Conservation (phyloP, 2,329 filamentous ascomycete genomes). For the Fusarium oxysporum region DNA sequence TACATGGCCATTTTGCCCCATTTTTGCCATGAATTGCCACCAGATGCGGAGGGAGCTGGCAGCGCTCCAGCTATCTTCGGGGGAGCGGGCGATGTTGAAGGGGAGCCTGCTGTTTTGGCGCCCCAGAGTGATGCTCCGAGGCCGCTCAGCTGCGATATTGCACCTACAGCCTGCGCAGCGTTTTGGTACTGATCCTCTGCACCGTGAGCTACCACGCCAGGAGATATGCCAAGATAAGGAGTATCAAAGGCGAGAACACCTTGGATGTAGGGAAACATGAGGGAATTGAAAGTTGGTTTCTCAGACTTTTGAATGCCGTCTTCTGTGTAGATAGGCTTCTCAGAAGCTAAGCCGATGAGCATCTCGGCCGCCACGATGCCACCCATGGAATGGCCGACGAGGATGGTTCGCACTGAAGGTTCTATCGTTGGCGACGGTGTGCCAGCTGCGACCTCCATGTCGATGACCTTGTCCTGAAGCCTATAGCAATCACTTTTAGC, state of each 20-base stretch:
- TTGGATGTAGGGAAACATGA: conserved; percentile 95
- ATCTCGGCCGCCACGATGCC: conserved; percentile 95
- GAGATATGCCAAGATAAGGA: conserved; percentile 85
- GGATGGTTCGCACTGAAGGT: conserved; percentile 82
- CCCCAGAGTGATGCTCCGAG: conserved; percentile 77
- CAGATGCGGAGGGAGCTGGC: conserved; percentile 44
- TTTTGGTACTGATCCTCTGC: conserved; percentile 86
- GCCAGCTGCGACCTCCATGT: conserved; percentile 85
- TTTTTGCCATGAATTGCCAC: conserved; percentile 70
- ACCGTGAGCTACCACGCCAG: conserved; percentile 84
- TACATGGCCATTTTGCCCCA: conserved; percentile 90
- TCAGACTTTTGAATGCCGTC: conserved; percentile 55
- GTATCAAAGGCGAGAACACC: conserved; percentile 95
- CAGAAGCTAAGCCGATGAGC: conserved; percentile 75
- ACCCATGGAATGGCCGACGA: conserved; percentile 90
- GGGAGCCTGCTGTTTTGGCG: conserved; percentile 47
- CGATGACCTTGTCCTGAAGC: conserved; percentile 93
- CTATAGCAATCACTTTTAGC: conserved; percentile 53
- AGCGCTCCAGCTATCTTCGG: conserved; percentile 42
- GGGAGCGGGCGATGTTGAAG: conserved; percentile 29
- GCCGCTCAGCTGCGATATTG: conserved; percentile 74
- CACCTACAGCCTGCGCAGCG: conserved; percentile 75
- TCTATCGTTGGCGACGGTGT: conserved; percentile 88
- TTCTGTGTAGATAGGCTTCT: conserved; percentile 64
- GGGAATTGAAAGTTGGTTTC: conserved; percentile 60